These are phyloP conservation scores for Blastocystis sp. DNA, from an alignment of 352 stramenopile genomes.

Conservation along the genomic window DNA sequence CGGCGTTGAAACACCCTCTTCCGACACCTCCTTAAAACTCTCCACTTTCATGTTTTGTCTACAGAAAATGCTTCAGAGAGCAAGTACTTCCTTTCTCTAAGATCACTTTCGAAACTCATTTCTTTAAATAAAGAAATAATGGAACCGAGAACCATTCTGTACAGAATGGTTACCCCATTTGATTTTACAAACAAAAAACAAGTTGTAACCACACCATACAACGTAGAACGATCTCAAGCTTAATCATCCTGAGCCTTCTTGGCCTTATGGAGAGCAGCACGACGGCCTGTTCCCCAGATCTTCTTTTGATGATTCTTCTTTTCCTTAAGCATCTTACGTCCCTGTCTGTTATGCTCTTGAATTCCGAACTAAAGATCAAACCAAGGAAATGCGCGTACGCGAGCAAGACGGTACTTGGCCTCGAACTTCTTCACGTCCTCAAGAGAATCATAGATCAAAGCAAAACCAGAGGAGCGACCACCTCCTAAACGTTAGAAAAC, in stretches of 20 bases:
- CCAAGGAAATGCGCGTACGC: not conserved
- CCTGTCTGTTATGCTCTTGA: conserved; percentile 52
- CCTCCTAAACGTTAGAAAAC: conserved; percentile 2
- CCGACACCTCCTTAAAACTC: too few species aligned
- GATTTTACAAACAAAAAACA: not conserved
- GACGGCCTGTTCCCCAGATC: conserved; percentile 61
- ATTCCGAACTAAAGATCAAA: conserved; percentile 53
- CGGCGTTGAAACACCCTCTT: too few species aligned
- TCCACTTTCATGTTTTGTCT: too few species aligned
- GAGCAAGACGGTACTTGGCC: conserved; percentile 61
- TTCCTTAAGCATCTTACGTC: conserved; percentile 62
- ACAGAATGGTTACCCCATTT: not conserved
- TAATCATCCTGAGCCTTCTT: conserved; percentile 63
- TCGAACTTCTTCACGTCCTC: conserved; percentile 63
- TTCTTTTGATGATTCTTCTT: conserved; percentile 63
- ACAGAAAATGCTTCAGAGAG: not conserved
- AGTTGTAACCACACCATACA: conserved; percentile 61
- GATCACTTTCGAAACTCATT: not conserved
- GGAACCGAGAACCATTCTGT: not conserved
- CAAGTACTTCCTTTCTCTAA: not conserved
- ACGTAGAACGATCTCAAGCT: not conserved
- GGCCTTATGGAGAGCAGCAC: conserved; percentile 63
- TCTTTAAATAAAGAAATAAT: not conserved
- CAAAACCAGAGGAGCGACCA: conserved; percentile 52
- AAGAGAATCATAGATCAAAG: conserved; percentile 59